Conservation (phyloP, 2,329 filamentous ascomycete species). For the Trichothecium roseum region DNA sequence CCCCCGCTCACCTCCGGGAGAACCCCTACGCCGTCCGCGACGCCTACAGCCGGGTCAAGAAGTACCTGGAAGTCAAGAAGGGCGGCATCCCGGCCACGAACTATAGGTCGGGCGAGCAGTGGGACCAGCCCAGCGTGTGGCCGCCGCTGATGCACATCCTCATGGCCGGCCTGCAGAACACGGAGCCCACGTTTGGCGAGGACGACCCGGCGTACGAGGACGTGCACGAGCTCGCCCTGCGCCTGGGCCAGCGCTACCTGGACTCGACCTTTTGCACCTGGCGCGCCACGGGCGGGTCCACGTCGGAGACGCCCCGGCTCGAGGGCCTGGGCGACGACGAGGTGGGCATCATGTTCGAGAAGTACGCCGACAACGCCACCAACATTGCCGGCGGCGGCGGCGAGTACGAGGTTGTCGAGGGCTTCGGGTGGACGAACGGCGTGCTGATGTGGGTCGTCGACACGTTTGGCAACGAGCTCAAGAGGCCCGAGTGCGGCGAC, state of each 20-base stretch:
- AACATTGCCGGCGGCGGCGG: slow-evolving; percentile 54
- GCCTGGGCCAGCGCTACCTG: slow-evolving; percentile 54
- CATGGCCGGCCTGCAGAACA: slow-evolving; percentile 51
- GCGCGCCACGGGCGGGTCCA: slow-evolving; percentile 56
- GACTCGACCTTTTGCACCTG: slow-evolving; percentile 62
- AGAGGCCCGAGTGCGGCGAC: slow-evolving; percentile 44
- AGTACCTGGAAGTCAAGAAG: slow-evolving; percentile 37
- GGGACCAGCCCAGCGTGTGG: slow-evolving; percentile 64
- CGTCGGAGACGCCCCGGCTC: slow-evolving; percentile 39
- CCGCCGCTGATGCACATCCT: slow-evolving; percentile 55
- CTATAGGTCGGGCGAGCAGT: slow-evolving; percentile 50
- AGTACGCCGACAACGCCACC: slow-evolving; percentile 51
- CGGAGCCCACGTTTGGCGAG: slow-evolving; percentile 42
- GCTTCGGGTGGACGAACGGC: slow-evolving; percentile 63
- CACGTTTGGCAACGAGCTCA: slow-evolving; percentile 45
- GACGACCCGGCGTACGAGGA: slow-evolving; percentile 42
- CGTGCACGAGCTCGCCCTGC: slow-evolving; percentile 44
- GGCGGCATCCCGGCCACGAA: slow-evolving; percentile 56
- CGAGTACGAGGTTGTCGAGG: slow-evolving; percentile 60
- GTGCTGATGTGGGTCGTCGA: slow-evolving; percentile 58
- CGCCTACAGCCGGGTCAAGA: slow-evolving; percentile 41
- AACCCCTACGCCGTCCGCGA: slow-evolving; percentile 47
- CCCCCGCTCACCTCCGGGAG: slow-evolving; percentile 42
- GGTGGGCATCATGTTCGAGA: slow-evolving; percentile 58
- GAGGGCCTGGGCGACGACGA: slow-evolving; percentile 29